A percentile compares a stretch with the other conserved stretches of the same genome.
These are phyloP conservation scores for Fraxinus dipetala DNA, from an alignment of 305 asterid species.

Conservation along the genomic window DNA sequence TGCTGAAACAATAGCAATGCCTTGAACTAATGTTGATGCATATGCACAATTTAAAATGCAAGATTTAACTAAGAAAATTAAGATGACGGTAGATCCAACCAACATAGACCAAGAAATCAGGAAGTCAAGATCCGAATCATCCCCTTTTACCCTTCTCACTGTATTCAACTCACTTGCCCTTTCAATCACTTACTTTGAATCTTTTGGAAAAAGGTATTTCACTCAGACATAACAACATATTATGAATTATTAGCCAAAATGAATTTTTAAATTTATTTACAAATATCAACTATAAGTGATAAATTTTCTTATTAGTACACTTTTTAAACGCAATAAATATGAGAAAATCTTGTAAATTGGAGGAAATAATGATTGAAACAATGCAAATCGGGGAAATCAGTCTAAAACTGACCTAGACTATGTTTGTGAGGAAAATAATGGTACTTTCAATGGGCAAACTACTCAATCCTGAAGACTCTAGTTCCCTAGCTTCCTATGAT, in stretches of 20 bases:
- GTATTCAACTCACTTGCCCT: neutral
- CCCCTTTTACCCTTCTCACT: neutral
- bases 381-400: neutral
- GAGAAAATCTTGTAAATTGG: neutral
- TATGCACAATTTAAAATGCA: conserved; percentile 2
- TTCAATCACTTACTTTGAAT: neutral
- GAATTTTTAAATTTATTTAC: neutral
- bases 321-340: neutral
- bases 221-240: neutral
- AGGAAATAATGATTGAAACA: neutral
- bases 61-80: neutral
- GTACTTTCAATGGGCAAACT: neutral
- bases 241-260: neutral
- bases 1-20: neutral
- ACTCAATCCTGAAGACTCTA: neutral
- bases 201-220: neutral
- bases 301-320: neutral
- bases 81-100: neutral
- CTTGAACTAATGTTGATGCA: neutral
- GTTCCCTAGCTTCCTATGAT: neutral
- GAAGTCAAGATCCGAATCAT: neutral
- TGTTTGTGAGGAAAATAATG: neutral
- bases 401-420: neutral
- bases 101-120: neutral
- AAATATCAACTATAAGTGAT: neutral